Base-by-base conservation (phyloP, 371 early-diverging fungal species). In the Mucor mucedo region DNA sequence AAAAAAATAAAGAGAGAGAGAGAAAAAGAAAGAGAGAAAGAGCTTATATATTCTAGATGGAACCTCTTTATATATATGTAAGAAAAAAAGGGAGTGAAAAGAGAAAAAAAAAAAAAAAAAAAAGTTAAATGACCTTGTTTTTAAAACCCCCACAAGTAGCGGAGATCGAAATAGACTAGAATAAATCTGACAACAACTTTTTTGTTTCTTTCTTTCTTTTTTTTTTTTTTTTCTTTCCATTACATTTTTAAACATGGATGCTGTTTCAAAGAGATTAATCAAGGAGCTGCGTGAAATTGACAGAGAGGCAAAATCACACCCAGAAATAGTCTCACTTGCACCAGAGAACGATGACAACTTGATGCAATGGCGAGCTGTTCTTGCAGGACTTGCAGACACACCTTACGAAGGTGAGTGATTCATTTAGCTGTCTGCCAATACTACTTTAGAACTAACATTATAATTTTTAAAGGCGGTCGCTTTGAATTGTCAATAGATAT, bases 361-460 rank as follows among this genome's bases (percentile, higher is more conserved):
- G 30, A 82, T 93, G 39, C 75, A 78, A 28, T 99, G 99, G 99
- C 82, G 82, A 41, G 98, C 96, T 4, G 80, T 88, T 52, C 68
- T 99, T 45, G 80, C 81, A 3, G 97, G 97, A 7, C 89, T 93
- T 7, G 66, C 77, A 7, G 93, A 89, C 50, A 91, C 95, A 44
- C 90, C 95, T 5, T 99, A 97, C 71, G 88, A 92, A 75, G 88
- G 87, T 85, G 58, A 61, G 57, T 11, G 21, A 21, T 21, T 21
- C 21, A 0, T 21, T 21, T 21, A 21, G 21, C 21, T 21, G 21
- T 21, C 21, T 21, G 21, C 21, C 21, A 21, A 21, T 1, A 21
- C 21, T 21, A 21, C 21, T 21, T 21, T 21, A 21, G 21, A 21
- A 21, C 21, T 21, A 21, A 21, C 21, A 21, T 21, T 21, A 21